phyloP scores from a whole-genome alignment of 2,329 filamentous ascomycete genomes.

The Verticillium albo-atrum region DNA sequence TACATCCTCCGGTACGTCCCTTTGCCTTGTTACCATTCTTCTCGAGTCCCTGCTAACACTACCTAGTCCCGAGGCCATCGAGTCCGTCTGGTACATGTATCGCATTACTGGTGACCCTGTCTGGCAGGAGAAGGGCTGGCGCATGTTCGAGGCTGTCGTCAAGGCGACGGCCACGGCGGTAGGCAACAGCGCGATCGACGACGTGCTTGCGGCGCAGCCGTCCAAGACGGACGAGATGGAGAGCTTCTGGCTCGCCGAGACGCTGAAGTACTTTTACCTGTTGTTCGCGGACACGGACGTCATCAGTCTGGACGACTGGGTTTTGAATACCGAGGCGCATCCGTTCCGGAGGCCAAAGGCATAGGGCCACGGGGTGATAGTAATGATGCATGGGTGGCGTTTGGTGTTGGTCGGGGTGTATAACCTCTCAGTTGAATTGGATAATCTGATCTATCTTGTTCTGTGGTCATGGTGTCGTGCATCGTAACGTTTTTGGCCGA shows the following conservation, averaged over 20 bases:
- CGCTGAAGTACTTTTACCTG: conserved; percentile 87
- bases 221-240: conserved; percentile 64
- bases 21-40: conserved; percentile 19
- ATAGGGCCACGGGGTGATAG: background rate
- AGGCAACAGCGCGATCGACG: conserved; percentile 66
- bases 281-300: conserved; percentile 66
- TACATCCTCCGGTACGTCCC: conserved; percentile 58
- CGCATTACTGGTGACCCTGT: conserved; percentile 74
- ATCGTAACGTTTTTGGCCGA: background rate
- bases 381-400: background rate
- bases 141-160: conserved; percentile 73
- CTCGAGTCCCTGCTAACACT: conserved; percentile 10
- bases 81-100: conserved; percentile 86
- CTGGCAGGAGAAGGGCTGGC: conserved; percentile 81
- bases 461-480: background rate
- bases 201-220: conserved; percentile 47
- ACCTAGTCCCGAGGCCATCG: conserved; percentile 74
- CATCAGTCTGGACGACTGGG: conserved; percentile 65
- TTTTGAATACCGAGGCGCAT: conserved; percentile 61
- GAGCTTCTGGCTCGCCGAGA: conserved; percentile 89
- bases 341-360: conserved; percentile 44
- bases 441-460: background rate
- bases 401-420: background rate
- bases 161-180: conserved; percentile 59
- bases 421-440: background rate